These are phyloP conservation scores for Phialophora macrospora DNA, from an alignment of 2,329 filamentous ascomycete species.

Conservation along the genomic window DNA sequence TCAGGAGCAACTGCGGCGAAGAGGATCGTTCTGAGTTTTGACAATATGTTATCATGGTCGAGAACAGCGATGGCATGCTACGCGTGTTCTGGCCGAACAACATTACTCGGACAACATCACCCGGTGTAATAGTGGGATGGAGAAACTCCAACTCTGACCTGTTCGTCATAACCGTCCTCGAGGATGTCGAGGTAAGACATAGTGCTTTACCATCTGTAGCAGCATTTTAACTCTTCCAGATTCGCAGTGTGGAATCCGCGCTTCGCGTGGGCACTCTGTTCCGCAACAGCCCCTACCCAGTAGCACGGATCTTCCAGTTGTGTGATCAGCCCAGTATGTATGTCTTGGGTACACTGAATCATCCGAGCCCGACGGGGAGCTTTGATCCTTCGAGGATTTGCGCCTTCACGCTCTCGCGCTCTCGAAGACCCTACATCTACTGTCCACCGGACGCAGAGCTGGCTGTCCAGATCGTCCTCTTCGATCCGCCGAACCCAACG, in stretches of 20 bases:
- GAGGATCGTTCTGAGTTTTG: conserved; percentile 81
- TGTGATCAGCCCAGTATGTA: conserved; percentile 84
- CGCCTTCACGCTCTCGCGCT: conserved; percentile 58
- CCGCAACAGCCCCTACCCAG: conserved; percentile 77
- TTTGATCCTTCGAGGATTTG: conserved; percentile 74
- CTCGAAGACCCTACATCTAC: conserved; percentile 70
- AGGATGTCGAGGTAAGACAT: conserved; percentile 79
- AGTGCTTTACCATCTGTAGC: background rate
- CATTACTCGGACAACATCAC: conserved; percentile 69
- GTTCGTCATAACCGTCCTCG: conserved; percentile 85
- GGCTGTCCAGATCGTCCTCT: conserved; percentile 85
- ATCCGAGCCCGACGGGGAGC: conserved; percentile 47
- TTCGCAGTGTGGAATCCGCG: conserved; percentile 83
- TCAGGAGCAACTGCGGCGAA: conserved; percentile 88
- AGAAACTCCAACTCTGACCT: conserved; percentile 89
- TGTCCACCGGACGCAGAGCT: conserved; percentile 68
- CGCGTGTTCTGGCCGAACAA: conserved; percentile 98
- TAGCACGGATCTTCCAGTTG: conserved; percentile 78
- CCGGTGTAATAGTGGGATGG: conserved; percentile 93
- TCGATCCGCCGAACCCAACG: conserved; percentile 80
- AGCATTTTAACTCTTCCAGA: conserved; percentile 50
- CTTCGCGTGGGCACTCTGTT: conserved; percentile 82
- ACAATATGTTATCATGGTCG: conserved; percentile 66
- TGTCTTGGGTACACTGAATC: conserved; percentile 83
- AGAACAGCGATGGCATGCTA: conserved; percentile 78